Percentiles rank a stretch among this genome's conserved stretches.
Conservation (phyloP, 345 rosid species). For the Mallotus nudiflorus region DNA sequence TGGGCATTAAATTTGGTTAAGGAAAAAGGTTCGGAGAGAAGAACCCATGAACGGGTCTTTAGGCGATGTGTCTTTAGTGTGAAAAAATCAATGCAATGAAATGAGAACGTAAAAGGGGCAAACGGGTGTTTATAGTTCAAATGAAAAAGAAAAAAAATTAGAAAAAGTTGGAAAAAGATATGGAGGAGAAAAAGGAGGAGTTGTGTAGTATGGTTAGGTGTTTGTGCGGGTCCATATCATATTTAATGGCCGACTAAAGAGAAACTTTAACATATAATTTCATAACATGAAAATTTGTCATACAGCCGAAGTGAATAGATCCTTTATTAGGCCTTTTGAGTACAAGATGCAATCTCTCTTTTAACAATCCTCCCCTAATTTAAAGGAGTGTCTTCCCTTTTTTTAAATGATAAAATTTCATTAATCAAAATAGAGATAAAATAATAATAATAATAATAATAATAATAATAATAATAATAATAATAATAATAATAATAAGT, state of each 20-base stretch:
- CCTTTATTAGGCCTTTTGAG: background rate
- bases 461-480: no score
- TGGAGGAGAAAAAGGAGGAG: slow-evolving; percentile 10
- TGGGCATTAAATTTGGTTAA: background rate
- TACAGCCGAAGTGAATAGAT: background rate
- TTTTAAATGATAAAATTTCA: no score
- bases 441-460: no score
- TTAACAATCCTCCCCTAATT: background rate
- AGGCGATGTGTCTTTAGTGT: slow-evolving; percentile 24
- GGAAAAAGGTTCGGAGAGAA: background rate
- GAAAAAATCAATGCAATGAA: background rate
- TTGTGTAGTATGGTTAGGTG: slow-evolving; percentile 28
- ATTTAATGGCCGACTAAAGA: slow-evolving; percentile 27
- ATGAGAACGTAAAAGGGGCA: background rate
- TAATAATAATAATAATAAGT: no score
- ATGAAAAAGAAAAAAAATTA: no score
- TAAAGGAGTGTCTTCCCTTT: slow-evolving; percentile 11
- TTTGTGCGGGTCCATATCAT: slow-evolving; percentile 20
- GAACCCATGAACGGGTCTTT: slow-evolving; percentile 31
- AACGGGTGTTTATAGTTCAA: background rate
- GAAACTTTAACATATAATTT: slow-evolving; percentile 1
- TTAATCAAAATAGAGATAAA: no score
- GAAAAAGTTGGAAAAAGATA: background rate
- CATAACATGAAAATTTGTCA: slow-evolving; percentile 31
- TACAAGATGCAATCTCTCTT: background rate